Evolutionary conservation across 1,284 basidiomycete species (phyloP).

Genomic region (Apiotrichum gracile): DNA sequence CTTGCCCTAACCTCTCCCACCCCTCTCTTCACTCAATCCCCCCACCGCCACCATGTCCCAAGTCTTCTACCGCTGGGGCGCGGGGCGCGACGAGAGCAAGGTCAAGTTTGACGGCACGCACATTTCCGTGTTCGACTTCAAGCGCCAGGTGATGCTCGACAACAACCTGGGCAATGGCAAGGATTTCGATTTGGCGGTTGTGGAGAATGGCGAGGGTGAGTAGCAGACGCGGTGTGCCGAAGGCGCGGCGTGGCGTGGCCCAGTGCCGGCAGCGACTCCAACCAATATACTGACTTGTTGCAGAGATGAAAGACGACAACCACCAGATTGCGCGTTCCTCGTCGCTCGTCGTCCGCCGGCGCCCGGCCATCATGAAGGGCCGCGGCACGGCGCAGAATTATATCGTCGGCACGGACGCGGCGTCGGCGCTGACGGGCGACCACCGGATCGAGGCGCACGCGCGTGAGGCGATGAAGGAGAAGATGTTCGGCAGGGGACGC

Average conservation of each 20-base stretch:
- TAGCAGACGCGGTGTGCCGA: too few relatives aligned
- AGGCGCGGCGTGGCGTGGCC: too few relatives aligned
- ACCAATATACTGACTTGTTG: neutral
- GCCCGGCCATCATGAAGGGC: slow-evolving; percentile 72
- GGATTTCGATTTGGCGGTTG: slow-evolving; percentile 91
- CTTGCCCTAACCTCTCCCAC: neutral
- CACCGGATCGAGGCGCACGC: slow-evolving; percentile 45
- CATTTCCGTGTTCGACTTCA: slow-evolving; percentile 98
- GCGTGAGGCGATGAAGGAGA: slow-evolving; percentile 39
- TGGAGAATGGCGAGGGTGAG: slow-evolving; percentile 76
- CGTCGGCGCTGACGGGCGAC: slow-evolving; percentile 37
- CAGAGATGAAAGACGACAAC: slow-evolving; percentile 90
- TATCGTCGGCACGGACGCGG: slow-evolving; percentile 54
- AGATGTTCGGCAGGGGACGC: slow-evolving; percentile 28
- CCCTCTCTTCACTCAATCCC: neutral
- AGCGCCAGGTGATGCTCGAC: slow-evolving; percentile 93
- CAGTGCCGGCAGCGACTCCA: too few relatives aligned
- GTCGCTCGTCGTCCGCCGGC: slow-evolving; percentile 83
- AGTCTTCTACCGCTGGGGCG: slow-evolving; percentile 98
- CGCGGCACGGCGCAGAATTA: slow-evolving; percentile 88
- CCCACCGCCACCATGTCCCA: slow-evolving; percentile 62
- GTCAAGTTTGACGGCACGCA: slow-evolving; percentile 97
- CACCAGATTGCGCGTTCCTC: slow-evolving; percentile 89
- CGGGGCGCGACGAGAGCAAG: slow-evolving; percentile 87
- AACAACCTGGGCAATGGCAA: slow-evolving; percentile 91